phyloP scores from a whole-genome alignment of 2,329 filamentous ascomycete species.

The Colletotrichum siamense region DNA sequence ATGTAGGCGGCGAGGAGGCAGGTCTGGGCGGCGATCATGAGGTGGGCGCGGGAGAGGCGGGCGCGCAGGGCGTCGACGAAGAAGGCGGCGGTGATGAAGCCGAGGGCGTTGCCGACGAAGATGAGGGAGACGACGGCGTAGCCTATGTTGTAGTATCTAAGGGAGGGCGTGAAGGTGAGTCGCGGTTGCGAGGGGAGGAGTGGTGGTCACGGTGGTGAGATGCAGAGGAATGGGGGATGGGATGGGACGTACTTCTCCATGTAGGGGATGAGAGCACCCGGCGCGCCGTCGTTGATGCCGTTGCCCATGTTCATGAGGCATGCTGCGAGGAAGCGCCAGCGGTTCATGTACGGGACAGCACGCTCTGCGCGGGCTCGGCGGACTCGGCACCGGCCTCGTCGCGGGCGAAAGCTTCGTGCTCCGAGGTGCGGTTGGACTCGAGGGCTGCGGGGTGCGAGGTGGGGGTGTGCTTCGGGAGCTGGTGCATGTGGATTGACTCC shows the following conservation, averaged over 20 bases:
- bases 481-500: background rate
- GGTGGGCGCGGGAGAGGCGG: conserved; percentile 68
- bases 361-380: conserved; percentile 58
- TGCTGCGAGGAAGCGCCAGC: conserved; percentile 68
- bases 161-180: background rate
- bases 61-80: conserved; percentile 67
- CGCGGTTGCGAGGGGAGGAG: background rate
- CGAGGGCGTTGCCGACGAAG: conserved; percentile 78
- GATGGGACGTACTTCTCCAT: conserved; percentile 63
- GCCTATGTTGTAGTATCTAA: conserved; percentile 71
- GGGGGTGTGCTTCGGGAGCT: background rate
- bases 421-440: background rate
- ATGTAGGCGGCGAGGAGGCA: conserved; percentile 67
- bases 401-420: background rate
- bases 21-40: conserved; percentile 63
- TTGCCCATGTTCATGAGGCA: conserved; percentile 72
- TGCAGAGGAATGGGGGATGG: background rate
- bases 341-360: conserved; percentile 71
- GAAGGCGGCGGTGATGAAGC: conserved; percentile 77
- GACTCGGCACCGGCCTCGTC: conserved; percentile 31
- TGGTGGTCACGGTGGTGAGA: background rate
- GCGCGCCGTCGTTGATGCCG: conserved; percentile 76
- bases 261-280: conserved; percentile 81
- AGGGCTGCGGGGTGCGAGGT: background rate
- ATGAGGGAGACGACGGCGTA: conserved; percentile 83